Evolutionary conservation across 805 yeast species (phyloP).

Genomic region (Saccharomycopsis sp.): DNA sequence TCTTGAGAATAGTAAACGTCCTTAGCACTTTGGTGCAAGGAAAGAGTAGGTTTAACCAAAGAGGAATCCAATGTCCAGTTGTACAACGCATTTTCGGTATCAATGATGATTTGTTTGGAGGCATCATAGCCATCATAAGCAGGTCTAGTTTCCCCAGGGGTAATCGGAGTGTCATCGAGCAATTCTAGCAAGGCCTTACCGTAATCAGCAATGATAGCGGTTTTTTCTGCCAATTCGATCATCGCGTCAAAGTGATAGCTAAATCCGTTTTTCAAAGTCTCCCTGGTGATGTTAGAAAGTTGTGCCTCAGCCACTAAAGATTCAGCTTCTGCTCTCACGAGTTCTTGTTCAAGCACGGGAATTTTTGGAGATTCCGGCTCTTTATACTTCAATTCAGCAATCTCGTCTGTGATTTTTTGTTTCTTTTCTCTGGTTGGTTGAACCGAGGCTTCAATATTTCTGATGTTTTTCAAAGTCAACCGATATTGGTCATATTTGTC

Average conservation of each 20-base stretch:
- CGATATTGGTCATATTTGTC: conserved; percentile 98
- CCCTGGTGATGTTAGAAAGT: conserved; percentile 95
- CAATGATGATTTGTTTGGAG: conserved; percentile 94
- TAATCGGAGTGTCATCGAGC: conserved; percentile 93
- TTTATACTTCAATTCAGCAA: conserved; percentile 95
- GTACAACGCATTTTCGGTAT: conserved; percentile 91
- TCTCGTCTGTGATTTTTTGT: conserved; percentile 94
- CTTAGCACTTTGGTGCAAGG: conserved; percentile 69
- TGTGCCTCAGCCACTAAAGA: conserved; percentile 98
- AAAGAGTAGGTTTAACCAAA: conserved; percentile 86
- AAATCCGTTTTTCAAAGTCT: conserved; percentile 95
- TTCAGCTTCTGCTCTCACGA: conserved; percentile 93
- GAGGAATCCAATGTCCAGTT: conserved; percentile 96
- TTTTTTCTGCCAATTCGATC: conserved; percentile 92
- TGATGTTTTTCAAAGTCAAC: conserved; percentile 85
- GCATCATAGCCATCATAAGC: conserved; percentile 98
- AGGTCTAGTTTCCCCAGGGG: conserved; percentile 98
- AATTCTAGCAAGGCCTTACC: conserved; percentile 96
- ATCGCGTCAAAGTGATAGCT: conserved; percentile 93
- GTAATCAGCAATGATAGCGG: conserved; percentile 96
- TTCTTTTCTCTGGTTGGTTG: conserved; percentile 98
- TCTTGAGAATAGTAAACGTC: conserved; percentile 51
- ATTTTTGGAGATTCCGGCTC: conserved; percentile 64
- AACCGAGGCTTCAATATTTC: conserved; percentile 95
- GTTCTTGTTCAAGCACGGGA: conserved; percentile 40